Conservation (phyloP, 352 stramenopile species). For the Globisporangium radiosum region DNA sequence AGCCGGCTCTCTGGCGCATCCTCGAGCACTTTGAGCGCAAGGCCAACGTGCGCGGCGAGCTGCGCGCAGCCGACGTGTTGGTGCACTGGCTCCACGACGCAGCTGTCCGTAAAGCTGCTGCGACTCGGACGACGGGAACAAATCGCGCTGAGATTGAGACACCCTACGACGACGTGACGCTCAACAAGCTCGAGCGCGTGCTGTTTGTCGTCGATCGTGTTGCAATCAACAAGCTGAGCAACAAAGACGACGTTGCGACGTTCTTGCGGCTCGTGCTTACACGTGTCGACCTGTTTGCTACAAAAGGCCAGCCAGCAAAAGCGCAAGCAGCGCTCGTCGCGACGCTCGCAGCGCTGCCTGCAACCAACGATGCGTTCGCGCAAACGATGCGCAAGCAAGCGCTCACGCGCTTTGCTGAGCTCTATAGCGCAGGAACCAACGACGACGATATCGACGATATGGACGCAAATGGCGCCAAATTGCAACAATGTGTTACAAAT, state of each 20-base stretch:
- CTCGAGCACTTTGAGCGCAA: constrained; percentile 54
- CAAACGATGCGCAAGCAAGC: constrained; percentile 16
- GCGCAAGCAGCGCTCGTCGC: constrained; percentile 25
- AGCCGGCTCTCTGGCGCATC: constrained; percentile 26
- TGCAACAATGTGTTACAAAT: constrained; percentile 22
- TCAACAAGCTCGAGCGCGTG: constrained; percentile 25
- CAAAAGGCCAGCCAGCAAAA: constrained; percentile 3
- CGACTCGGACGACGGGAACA: no score
- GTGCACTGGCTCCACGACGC: constrained; percentile 18
- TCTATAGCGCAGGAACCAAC: constrained; percentile 13
- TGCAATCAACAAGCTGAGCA: constrained; percentile 25
- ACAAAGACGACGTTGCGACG: constrained; percentile 22
- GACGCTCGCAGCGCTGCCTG: constrained; percentile 18
- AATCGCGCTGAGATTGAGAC: background rate
- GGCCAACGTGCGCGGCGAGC: constrained; percentile 27
- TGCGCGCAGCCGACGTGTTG: constrained; percentile 31
- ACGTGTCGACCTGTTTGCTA: constrained; percentile 32
- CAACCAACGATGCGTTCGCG: constrained; percentile 1
- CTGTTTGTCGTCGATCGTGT: constrained; percentile 33
- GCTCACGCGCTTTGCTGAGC: constrained; percentile 20
- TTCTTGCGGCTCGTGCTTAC: constrained; percentile 31
- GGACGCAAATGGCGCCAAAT: constrained; percentile 2
- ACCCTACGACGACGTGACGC: constrained; percentile 9
- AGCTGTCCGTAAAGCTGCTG: background rate
- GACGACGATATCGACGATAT: constrained; percentile 13